Conservation (phyloP, 495 filamentous ascomycete species). For the Neohortaea acidophila region DNA sequence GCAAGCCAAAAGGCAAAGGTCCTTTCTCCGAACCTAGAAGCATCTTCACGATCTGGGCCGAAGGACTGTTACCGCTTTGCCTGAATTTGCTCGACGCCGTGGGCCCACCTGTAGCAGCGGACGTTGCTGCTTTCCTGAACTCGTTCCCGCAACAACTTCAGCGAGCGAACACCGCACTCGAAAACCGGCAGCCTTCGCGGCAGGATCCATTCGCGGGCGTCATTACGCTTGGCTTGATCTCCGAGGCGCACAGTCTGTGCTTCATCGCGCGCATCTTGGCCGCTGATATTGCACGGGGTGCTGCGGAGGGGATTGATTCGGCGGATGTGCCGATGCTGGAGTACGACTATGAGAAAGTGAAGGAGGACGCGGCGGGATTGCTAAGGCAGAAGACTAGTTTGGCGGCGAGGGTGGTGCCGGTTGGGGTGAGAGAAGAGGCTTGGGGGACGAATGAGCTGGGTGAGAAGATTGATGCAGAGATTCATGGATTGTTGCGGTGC, state of each 20-base stretch:
- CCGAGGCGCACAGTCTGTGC: conserved; percentile 62
- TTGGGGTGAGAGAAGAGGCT: conserved; percentile 52
- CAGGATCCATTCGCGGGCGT: conserved; percentile 28
- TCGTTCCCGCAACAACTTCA: conserved; percentile 61
- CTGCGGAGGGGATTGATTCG: conserved; percentile 41
- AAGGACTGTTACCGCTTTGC: conserved; percentile 74
- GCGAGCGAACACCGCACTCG: conserved; percentile 47
- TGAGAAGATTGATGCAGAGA: conserved; percentile 3
- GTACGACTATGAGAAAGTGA: conserved; percentile 53
- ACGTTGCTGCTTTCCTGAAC: conserved; percentile 73
- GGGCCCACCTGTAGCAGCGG: conserved; percentile 56
- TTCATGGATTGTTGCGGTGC: conserved; percentile 1
- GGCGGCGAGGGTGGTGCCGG: conserved; percentile 53
- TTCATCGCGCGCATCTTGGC: conserved; percentile 53
- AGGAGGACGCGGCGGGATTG: conserved; percentile 67
- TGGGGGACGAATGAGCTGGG: conserved; percentile 22
- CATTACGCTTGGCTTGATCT: conserved; percentile 54
- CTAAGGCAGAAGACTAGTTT: conserved; percentile 40
- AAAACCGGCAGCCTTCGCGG: conserved; percentile 12
- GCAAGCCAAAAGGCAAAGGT: conserved; percentile 48
- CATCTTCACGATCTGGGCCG: conserved; percentile 73
- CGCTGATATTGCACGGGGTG: conserved; percentile 42
- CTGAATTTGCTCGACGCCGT: conserved; percentile 77
- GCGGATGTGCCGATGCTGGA: conserved; percentile 48
- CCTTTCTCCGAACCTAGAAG: conserved; percentile 50